Conservation (phyloP, 1,284 basidiomycete genomes). For the Kwoniella shivajii region DNA sequence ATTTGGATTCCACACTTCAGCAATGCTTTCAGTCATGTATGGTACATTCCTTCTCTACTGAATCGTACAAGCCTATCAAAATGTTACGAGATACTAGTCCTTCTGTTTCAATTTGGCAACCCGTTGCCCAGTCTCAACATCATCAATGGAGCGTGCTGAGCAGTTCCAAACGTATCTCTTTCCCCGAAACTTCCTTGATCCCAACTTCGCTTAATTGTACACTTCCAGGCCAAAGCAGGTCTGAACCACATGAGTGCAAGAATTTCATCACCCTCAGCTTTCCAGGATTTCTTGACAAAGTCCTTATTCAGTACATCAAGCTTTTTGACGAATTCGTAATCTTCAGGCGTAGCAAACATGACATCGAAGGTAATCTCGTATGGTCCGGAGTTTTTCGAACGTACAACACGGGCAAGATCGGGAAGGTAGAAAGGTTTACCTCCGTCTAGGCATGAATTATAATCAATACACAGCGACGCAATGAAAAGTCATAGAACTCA, state of each 20-base stretch:
- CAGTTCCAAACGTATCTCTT: not conserved
- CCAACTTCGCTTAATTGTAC: constrained; percentile 1
- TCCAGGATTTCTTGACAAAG: not conserved
- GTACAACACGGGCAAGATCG: not conserved
- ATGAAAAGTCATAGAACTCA: not conserved
- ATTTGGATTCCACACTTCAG: too few relatives aligned
- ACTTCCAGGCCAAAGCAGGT: not conserved
- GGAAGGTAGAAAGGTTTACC: not conserved
- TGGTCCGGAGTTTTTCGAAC: not conserved
- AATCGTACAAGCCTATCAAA: too few relatives aligned
- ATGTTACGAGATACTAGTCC: too few relatives aligned
- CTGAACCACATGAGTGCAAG: not conserved
- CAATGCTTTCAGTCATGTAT: too few relatives aligned
- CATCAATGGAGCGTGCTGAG: not conserved
- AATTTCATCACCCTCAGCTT: not conserved
- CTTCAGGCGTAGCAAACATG: not conserved
- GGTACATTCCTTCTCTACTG: too few relatives aligned
- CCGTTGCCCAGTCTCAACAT: not conserved
- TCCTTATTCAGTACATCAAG: not conserved
- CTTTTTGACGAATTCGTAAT: not conserved
- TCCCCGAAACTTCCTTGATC: constrained; percentile 1
- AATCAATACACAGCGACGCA: not conserved
- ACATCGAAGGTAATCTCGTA: not conserved
- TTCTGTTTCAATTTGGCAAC: not conserved
- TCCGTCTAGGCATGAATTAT: not conserved